Conservation (phyloP, 495 filamentous ascomycete species). For the Aspergillus baeticus region DNA sequence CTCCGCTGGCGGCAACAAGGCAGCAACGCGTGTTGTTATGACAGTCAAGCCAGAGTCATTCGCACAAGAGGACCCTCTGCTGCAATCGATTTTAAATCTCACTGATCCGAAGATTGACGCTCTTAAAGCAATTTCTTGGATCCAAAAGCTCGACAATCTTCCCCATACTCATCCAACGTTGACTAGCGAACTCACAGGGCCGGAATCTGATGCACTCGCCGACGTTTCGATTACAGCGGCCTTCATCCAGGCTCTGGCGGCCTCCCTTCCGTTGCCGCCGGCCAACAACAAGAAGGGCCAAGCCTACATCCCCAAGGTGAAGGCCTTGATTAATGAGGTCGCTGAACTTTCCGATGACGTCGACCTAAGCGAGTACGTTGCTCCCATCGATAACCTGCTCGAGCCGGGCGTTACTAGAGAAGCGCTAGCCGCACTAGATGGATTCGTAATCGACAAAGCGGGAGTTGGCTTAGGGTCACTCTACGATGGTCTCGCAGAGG, state of each 20-base stretch:
- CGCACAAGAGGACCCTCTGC: constrained; percentile 19
- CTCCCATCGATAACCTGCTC: constrained; percentile 34
- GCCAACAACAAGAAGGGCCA: constrained; percentile 27
- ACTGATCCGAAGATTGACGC: neutral
- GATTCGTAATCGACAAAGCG: constrained; percentile 30
- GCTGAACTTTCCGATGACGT: constrained; percentile 25
- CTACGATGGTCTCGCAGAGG: constrained; percentile 32
- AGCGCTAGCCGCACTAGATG: constrained; percentile 29
- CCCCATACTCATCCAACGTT: neutral
- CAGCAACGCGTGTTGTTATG: constrained; percentile 23
- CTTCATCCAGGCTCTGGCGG: constrained; percentile 27
- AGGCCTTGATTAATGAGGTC: constrained; percentile 26
- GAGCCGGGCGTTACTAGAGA: constrained; percentile 31
- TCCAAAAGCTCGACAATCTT: constrained; percentile 1
- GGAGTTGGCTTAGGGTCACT: constrained; percentile 34
- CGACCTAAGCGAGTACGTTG: constrained; percentile 29
- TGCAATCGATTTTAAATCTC: constrained; percentile 28
- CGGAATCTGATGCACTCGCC: constrained; percentile 21
- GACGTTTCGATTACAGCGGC: constrained; percentile 24
- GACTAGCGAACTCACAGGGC: constrained; percentile 17
- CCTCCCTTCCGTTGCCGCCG: constrained; percentile 21
- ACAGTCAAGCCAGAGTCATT: constrained; percentile 30
- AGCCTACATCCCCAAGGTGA: constrained; percentile 24
- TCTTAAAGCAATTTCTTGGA: neutral
- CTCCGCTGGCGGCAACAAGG: constrained; percentile 26